Evolutionary conservation across 2,329 filamentous ascomycete genomes (phyloP).

Genomic region (Emergomyces orientalis): DNA sequence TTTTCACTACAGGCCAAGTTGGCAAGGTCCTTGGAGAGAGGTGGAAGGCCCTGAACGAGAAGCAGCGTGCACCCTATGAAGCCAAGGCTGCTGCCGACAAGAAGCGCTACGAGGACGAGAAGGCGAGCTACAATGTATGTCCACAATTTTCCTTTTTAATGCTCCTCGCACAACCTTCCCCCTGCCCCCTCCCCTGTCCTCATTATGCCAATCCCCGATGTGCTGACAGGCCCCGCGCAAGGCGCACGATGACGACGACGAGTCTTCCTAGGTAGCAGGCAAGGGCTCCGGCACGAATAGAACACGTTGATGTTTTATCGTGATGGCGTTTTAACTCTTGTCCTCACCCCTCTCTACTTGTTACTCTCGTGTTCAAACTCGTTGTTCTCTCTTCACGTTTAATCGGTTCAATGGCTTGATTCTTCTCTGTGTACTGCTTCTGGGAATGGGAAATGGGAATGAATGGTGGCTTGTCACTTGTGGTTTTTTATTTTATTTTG

Average conservation of each 20-base stretch:
- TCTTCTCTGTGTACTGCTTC: neutral
- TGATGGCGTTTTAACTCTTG: constrained; percentile 3
- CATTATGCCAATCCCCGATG: constrained; percentile 8
- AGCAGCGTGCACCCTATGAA: constrained; percentile 89
- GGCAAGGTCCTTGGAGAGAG: constrained; percentile 96
- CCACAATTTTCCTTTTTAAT: neutral
- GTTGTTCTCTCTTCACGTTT: constrained; percentile 3
- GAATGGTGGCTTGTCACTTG: constrained; percentile 9
- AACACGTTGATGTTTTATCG: neutral
- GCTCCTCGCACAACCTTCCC: neutral
- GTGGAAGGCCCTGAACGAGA: constrained; percentile 94
- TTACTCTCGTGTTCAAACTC: constrained; percentile 4
- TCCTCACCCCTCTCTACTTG: constrained; percentile 1
- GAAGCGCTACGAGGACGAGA: constrained; percentile 99
- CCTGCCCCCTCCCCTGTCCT: constrained; percentile 6
- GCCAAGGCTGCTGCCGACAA: constrained; percentile 94
- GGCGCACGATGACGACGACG: constrained; percentile 16
- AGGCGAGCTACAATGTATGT: constrained; percentile 82
- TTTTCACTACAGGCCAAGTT: constrained; percentile 60
- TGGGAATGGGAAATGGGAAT: constrained; percentile 11
- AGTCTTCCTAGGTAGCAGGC: constrained; percentile 12
- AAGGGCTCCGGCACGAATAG: neutral
- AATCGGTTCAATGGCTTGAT: constrained; percentile 9
- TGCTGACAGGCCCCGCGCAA: constrained; percentile 10
- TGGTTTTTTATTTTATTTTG: neutral